Conservation (phyloP, 345 rosid genomes). For the Pistacia integerrima region DNA sequence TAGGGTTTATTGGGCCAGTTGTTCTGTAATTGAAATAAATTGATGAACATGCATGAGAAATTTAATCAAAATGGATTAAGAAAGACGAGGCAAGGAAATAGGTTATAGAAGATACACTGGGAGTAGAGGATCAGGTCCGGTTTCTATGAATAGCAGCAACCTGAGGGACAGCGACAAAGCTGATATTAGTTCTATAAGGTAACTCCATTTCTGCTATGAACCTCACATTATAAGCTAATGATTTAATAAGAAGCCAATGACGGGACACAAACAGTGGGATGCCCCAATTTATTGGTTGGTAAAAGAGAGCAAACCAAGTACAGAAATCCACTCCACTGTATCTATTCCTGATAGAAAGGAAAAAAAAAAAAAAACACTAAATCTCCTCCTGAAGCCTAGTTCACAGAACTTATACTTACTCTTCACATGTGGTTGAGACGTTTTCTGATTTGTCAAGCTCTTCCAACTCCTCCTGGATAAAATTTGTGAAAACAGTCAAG, state of each 20-base stretch:
- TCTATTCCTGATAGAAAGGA: not conserved
- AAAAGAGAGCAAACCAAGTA: not conserved
- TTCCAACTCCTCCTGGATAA: conserved; percentile 60
- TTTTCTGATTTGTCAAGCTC: conserved; percentile 48
- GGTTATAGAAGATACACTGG: conserved; percentile 47
- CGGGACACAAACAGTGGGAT: not conserved
- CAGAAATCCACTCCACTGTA: not conserved
- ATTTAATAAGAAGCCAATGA: not conserved
- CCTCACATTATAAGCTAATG: not conserved
- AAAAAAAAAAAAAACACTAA: not conserved
- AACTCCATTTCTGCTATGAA: not conserved
- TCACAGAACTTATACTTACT: conserved; percentile 49
- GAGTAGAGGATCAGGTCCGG: conserved; percentile 60
- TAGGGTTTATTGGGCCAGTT: conserved; percentile 52
- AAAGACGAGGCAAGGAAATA: not conserved
- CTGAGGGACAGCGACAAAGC: conserved; percentile 30
- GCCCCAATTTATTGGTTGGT: not conserved
- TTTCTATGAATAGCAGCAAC: conserved; percentile 40
- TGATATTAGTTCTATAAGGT: conserved; percentile 8
- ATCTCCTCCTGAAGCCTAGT: not conserved
- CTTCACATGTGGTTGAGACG: conserved; percentile 54
- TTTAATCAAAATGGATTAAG: not conserved
- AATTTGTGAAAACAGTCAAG: conserved; percentile 9
- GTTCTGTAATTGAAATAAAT: conserved; percentile 48
- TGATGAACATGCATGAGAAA: conserved; percentile 12